Evolutionary conservation across 768 basidiomycete species (phyloP), one percentile per base, ranked within the genome.

Genomic region (Rhodotorula kratochvilovae): DNA sequence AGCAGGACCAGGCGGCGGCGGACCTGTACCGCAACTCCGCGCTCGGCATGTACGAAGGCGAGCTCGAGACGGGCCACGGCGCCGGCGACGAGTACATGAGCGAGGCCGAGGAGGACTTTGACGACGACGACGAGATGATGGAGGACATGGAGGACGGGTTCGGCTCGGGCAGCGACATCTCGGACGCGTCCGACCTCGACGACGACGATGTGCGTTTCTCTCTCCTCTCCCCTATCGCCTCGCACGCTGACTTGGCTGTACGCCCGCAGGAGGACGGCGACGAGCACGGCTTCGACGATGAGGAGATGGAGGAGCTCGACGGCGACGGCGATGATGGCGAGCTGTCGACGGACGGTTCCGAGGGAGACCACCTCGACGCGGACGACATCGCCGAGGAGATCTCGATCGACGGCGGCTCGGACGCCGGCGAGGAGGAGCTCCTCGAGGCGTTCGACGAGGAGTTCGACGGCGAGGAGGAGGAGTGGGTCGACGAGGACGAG

Each of bases 21-120:
- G 92, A 98, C 80, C 82, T 98, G 29, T 98, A 98, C 81, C 89
- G 94, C 56, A 93, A 92, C 80, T 98, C 96, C 2, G 91, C 96
- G 17, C 85, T 99, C 48, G 96, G 94, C 72, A 93, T 98, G 93
- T 79, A 78, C 68, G 77, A 78, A 45, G 79, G 79, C 54, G 78
- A 80, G 72, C 76, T 80, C 61, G 79, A 80, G 57, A 73, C 71
- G 27, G 71, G 71, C 19, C 69, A 75, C 23, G 51, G 51, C 27
- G 54, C 54, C 50, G 71, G 77, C 36, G 79, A 78, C 35, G 76
- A 78, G 61, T 69, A 65, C 66, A 70, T 70, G 73, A 68, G 70
- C 33, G 73, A 68, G 19, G 78, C 71, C 8, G 73, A 73, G 53
- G 75, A 76, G 16, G 70, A 45, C 7, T 71, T 62, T 56, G 74